phyloP scores from a whole-genome alignment of 2,329 filamentous ascomycete species.

The Monosporascus sp. region DNA sequence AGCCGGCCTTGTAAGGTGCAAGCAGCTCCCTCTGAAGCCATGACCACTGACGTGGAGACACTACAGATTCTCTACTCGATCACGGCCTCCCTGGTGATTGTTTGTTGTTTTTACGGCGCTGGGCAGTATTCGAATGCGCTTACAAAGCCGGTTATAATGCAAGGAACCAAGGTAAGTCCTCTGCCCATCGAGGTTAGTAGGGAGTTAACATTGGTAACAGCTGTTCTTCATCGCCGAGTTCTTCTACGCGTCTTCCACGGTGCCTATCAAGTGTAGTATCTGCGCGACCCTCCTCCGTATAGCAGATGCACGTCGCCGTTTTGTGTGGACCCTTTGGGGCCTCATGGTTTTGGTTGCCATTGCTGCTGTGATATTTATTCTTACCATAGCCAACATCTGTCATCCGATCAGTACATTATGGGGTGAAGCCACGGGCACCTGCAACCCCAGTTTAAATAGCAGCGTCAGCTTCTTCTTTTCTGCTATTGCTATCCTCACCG shows the following conservation, averaged over 20 bases:
- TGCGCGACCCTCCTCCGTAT: conserved; percentile 26
- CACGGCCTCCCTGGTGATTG: conserved; percentile 20
- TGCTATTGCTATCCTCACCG: conserved; percentile 30
- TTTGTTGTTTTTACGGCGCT: conserved; percentile 21
- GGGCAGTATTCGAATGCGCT: conserved; percentile 17
- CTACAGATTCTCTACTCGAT: conserved; percentile 21
- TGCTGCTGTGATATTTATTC: conserved; percentile 23
- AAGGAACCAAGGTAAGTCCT: conserved; percentile 15
- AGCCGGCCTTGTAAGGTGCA: conserved; percentile 19
- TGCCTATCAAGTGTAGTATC: conserved; percentile 25
- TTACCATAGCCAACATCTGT: conserved; percentile 25
- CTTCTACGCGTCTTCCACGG: conserved; percentile 29
- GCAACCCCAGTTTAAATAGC: conserved; percentile 23
- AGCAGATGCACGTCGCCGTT: conserved; percentile 22
- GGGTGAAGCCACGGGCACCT: conserved; percentile 23
- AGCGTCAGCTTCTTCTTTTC: conserved; percentile 29
- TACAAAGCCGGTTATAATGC: conserved; percentile 8
- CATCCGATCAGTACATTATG: conserved; percentile 26
- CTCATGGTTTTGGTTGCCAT: conserved; percentile 16
- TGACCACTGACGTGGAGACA: conserved; percentile 1
- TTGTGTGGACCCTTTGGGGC: conserved; percentile 20
- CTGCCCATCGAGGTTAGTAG: neutral
- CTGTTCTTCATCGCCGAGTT: conserved; percentile 33
- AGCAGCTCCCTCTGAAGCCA: neutral
- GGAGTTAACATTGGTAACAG: conserved; percentile 10